These are phyloP conservation scores for Polyplosphaeria fusca DNA, from an alignment of 495 filamentous ascomycete species.

Conservation along the genomic window DNA sequence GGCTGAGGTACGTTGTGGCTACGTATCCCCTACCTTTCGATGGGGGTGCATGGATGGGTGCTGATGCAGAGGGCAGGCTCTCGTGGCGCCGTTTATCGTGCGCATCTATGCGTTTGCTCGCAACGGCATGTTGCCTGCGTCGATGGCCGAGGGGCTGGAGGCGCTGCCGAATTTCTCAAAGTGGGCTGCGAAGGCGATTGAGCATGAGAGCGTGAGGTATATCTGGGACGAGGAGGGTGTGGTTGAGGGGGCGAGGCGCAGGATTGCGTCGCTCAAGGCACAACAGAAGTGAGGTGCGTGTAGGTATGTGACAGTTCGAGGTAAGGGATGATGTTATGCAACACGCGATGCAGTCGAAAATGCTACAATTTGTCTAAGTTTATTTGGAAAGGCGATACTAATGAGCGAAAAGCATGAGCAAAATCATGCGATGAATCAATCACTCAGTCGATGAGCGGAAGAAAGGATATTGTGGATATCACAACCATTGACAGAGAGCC, in stretches of 20 bases:
- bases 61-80: constrained; percentile 45
- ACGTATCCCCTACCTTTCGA: background rate
- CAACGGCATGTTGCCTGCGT: constrained; percentile 50
- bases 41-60: background rate
- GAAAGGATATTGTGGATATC: constrained; percentile 23
- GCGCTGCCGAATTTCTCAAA: constrained; percentile 62
- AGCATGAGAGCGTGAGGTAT: constrained; percentile 63
- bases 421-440: too few species aligned
- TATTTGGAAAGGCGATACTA: too few species aligned
- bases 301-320: too few species aligned
- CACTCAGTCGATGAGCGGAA: too few species aligned
- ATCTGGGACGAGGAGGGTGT: constrained; percentile 56
- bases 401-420: too few species aligned
- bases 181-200: constrained; percentile 62
- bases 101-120: constrained; percentile 53
- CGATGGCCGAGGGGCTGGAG: constrained; percentile 49
- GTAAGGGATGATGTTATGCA: too few species aligned
- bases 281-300: constrained; percentile 19
- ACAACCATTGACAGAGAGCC: constrained; percentile 9
- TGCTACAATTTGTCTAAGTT: too few species aligned
- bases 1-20: constrained; percentile 68
- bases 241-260: constrained; percentile 30
- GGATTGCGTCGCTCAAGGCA: constrained; percentile 32
- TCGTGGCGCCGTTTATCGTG: constrained; percentile 66
- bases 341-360: too few species aligned